Conservation (phyloP, 2,329 filamentous ascomycete genomes). For the Tolypocladium album region DNA sequence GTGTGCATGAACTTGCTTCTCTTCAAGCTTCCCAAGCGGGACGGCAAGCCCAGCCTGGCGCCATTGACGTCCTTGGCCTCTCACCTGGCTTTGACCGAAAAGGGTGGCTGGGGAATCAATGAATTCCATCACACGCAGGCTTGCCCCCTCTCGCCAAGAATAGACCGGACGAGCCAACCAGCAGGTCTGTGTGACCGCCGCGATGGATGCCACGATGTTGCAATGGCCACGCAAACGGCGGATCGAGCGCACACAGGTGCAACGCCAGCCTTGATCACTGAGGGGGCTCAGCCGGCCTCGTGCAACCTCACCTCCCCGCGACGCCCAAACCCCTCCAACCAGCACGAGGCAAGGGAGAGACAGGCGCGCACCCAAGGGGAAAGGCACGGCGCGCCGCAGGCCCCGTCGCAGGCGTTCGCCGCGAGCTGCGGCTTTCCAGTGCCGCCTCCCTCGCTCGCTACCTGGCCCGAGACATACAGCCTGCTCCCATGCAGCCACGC, state of each 20-base stretch:
- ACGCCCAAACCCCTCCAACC: background rate
- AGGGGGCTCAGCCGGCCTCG: background rate
- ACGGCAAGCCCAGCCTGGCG: background rate
- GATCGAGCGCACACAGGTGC: background rate
- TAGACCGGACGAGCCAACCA: background rate
- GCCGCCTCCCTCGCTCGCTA: background rate
- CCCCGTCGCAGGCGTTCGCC: background rate
- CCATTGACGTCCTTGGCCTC: background rate
- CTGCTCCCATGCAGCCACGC: conserved; percentile 6
- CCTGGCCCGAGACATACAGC: background rate
- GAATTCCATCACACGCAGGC: background rate
- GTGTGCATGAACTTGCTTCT: conserved; percentile 1
- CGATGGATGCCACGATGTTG: background rate
- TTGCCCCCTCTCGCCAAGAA: background rate
- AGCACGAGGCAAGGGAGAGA: background rate
- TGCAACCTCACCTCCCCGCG: background rate
- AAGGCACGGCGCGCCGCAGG: background rate
- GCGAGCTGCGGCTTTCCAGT: background rate
- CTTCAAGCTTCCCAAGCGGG: background rate
- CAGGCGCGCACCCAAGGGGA: background rate
- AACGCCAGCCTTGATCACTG: background rate
- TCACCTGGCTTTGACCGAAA: background rate
- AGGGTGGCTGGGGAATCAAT: background rate
- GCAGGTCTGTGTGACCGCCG: background rate
- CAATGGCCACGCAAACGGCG: background rate